These are phyloP conservation scores for Jimgerdemannia flammicorona DNA, from an alignment of 192 early-diverging fungal species.

Conservation along the genomic window DNA sequence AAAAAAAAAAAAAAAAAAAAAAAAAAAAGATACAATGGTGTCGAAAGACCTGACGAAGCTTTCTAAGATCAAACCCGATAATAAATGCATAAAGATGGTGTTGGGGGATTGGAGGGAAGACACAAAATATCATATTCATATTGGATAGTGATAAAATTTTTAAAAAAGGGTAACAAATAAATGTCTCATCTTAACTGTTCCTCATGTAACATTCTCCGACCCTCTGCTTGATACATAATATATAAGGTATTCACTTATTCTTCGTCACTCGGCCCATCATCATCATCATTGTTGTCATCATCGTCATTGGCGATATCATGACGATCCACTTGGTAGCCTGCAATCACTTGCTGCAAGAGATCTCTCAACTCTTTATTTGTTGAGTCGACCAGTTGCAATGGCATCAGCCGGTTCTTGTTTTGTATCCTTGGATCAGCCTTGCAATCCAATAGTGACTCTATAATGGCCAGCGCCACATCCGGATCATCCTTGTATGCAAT, in stretches of 20 bases:
- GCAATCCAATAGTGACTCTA: slow-evolving; percentile 46
- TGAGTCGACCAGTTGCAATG: slow-evolving; percentile 7
- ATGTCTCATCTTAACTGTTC: slow-evolving; percentile 1
- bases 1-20: no score
- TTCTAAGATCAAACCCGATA: no score
- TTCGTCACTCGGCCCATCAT: slow-evolving; percentile 16
- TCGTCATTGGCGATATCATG: slow-evolving; percentile 15
- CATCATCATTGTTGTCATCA: slow-evolving; percentile 18
- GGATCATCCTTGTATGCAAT: slow-evolving; percentile 50
- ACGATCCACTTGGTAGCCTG: slow-evolving; percentile 17
- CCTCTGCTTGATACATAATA: no score
- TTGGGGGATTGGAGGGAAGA: no score
- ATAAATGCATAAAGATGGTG: no score
- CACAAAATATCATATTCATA: no score
- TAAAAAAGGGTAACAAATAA: no score
- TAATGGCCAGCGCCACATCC: slow-evolving; percentile 54
- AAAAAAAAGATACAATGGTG: no score
- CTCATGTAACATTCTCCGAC: not conserved
- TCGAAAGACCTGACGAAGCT: no score
- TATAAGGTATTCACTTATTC: slow-evolving; percentile 6
- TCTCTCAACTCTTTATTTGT: slow-evolving; percentile 29
- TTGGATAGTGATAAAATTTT: no score
- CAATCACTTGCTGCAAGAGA: slow-evolving; percentile 19
- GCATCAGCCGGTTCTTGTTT: slow-evolving; percentile 18
- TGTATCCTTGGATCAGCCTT: slow-evolving; percentile 49